A percentile compares a stretch with the other conserved stretches of the same genome.
Conservation (phyloP, 495 filamentous ascomycete genomes). For the Filosporella fistucella region DNA sequence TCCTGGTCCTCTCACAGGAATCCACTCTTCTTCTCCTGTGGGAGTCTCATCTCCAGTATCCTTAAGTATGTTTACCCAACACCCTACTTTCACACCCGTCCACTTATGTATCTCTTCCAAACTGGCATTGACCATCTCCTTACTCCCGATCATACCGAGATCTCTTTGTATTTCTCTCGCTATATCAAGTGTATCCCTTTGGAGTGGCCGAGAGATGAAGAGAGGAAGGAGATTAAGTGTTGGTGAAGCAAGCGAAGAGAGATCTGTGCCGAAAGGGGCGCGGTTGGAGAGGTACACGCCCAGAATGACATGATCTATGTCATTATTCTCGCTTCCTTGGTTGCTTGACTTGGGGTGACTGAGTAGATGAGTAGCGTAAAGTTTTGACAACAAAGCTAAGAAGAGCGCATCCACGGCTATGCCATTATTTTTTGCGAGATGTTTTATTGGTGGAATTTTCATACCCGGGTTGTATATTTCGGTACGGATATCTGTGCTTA, state of each 20-base stretch:
- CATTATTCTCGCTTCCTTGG: too few relatives aligned
- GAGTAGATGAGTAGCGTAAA: slow-evolving; percentile 29
- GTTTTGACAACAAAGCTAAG: slow-evolving; percentile 39
- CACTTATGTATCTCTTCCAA: slow-evolving; percentile 39
- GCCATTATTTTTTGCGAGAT: slow-evolving; percentile 29
- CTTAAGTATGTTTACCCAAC: slow-evolving; percentile 35
- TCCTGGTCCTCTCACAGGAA: slow-evolving; percentile 3
- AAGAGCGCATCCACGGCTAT: slow-evolving; percentile 45
- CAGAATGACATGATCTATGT: slow-evolving; percentile 35
- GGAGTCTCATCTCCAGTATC: neutral
- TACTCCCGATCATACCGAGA: slow-evolving; percentile 34
- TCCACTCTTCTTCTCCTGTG: neutral
- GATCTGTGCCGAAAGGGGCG: slow-evolving; percentile 29
- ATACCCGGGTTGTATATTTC: slow-evolving; percentile 35
- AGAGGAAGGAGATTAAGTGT: slow-evolving; percentile 52
- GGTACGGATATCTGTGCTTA: too few relatives aligned
- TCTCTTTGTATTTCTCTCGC: slow-evolving; percentile 42
- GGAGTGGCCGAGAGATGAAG: slow-evolving; percentile 27
- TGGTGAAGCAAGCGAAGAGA: slow-evolving; percentile 34
- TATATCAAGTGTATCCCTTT: slow-evolving; percentile 25
- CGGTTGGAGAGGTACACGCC: slow-evolving; percentile 54
- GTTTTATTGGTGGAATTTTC: slow-evolving; percentile 23
- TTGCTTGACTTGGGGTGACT: neutral
- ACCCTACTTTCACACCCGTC: slow-evolving; percentile 41
- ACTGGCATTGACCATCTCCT: slow-evolving; percentile 32